Evolutionary conservation across 2,329 filamentous ascomycete genomes (phyloP).

Genomic region (Coniella lustricola): DNA sequence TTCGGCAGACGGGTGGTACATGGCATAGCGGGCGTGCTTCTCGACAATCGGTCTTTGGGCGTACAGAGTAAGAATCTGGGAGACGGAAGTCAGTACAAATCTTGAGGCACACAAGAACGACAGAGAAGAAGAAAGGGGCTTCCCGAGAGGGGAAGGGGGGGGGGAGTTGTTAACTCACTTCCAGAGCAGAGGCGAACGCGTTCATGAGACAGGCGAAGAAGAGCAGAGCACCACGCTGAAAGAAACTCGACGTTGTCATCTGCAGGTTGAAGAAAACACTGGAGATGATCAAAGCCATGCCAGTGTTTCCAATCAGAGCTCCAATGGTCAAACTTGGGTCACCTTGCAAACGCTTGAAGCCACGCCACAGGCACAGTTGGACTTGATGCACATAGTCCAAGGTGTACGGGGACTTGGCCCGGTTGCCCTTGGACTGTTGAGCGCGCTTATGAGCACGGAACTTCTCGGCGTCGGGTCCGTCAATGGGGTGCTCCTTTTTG

Average conservation of each 20-base stretch:
- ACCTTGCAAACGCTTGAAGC: conserved; percentile 67
- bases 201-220: conserved; percentile 88
- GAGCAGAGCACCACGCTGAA: conserved; percentile 67
- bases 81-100: conserved; percentile 15
- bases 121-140: too few relatives aligned
- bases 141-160: background rate
- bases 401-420: conserved; percentile 72
- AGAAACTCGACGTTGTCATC: conserved; percentile 64
- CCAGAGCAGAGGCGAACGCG: conserved; percentile 71
- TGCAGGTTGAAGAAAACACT: conserved; percentile 76
- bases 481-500: conserved; percentile 45
- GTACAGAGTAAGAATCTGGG: conserved; percentile 72
- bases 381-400: conserved; percentile 72
- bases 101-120: background rate
- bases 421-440: conserved; percentile 51
- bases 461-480: conserved; percentile 47
- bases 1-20: conserved; percentile 86
- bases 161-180: conserved; percentile 35
- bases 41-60: conserved; percentile 87
- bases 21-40: conserved; percentile 77
- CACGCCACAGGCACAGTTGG: conserved; percentile 71
- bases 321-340: conserved; percentile 70
- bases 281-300: conserved; percentile 70
- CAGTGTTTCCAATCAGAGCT: conserved; percentile 62
- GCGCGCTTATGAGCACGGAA: conserved; percentile 49